Base-by-base conservation (phyloP, 2,329 filamentous ascomycete genomes). In the Colletotrichum sojae region DNA sequence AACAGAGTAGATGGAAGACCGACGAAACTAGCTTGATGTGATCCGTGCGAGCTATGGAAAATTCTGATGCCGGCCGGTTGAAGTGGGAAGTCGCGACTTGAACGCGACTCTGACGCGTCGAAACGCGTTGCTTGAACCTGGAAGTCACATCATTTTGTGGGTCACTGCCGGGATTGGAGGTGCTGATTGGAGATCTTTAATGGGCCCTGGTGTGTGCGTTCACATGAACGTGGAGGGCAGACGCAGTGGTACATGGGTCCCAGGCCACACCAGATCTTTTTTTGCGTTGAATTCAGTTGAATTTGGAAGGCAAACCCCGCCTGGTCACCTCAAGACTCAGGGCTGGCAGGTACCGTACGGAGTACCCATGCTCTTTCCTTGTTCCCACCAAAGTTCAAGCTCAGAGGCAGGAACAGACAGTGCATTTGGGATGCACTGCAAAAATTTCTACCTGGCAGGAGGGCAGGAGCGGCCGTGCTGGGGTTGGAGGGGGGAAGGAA, bases 391-490 rank as follows among this genome's bases (percentile, higher is more conserved):
- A 58, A 13, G 20, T 48, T 58, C 6, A 48, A 60, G 18, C 27
- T 31, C 16, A 9, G 48, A 18, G 31, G n/a, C 36, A 27, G 31
- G 31, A 36, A 8, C 31, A 36, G 31, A 36, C 31, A n/a, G 59
- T 51, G 66, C 62, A 66, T 55, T 25, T 18, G 66, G 59, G 48
- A 66, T 66, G 48, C 36, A 54, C 66, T 53, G 53, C 65, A 39
- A 65, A 39, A 27, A 56, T 61, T 43, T 9, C 31, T 8, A 36
- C 45, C 16, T 40, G 63, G 43, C 27, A 55, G 53, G 53, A 20
- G 52, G 63, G 49, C 40, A 55, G 53, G 53, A 20, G 52, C 65
- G 59, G 46, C 39, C 57, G 59, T 57, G 46, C 65, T 16, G 10
- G n/a, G 39, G 31, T 36, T 36, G 10, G 31, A 36, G 31, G 12